Evolutionary conservation across 2,329 filamentous ascomycete genomes (phyloP).

Genomic region (Lachnellula occidentalis): DNA sequence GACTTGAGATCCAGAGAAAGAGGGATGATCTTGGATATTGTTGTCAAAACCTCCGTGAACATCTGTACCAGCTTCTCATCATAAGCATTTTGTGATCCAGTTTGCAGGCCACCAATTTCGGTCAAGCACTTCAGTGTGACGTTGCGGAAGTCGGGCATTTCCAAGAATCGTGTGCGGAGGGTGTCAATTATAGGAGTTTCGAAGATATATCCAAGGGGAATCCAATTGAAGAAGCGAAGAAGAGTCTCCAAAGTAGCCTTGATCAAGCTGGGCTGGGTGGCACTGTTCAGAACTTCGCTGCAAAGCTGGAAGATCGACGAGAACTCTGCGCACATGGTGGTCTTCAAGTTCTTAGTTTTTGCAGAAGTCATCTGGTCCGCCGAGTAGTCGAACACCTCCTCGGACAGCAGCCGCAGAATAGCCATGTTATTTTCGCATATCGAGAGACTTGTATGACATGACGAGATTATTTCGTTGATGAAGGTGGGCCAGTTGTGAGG

Average conservation of each 20-base stretch:
- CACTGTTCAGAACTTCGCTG: conserved; percentile 88
- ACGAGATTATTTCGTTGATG: conserved; percentile 98
- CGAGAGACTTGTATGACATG: conserved; percentile 89
- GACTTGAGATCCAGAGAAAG: conserved; percentile 83
- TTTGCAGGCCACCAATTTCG: conserved; percentile 91
- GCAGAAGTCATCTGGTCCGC: conserved; percentile 98
- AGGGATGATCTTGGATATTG: conserved; percentile 89
- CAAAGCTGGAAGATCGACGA: conserved; percentile 97
- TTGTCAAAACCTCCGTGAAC: conserved; percentile 95
- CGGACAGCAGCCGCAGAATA: conserved; percentile 88
- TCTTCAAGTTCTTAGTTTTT: conserved; percentile 94
- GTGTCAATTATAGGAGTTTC: conserved; percentile 96
- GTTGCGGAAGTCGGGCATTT: conserved; percentile 92
- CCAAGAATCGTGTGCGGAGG: conserved; percentile 83
- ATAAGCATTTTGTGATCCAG: conserved; percentile 69
- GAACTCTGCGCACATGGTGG: conserved; percentile 98
- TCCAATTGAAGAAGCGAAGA: conserved; percentile 97
- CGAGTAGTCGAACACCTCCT: conserved; percentile 98
- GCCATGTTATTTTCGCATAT: conserved; percentile 99
- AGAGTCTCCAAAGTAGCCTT: conserved; percentile 96
- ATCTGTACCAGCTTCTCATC: conserved; percentile 95
- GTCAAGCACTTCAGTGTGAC: conserved; percentile 94
- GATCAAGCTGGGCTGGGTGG: conserved; percentile 80
- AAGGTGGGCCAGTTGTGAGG: conserved; percentile 99
- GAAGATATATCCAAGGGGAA: conserved; percentile 96